Base-by-base conservation (phyloP, 192 early-diverging fungal genomes). In the Endogone sp. region DNA sequence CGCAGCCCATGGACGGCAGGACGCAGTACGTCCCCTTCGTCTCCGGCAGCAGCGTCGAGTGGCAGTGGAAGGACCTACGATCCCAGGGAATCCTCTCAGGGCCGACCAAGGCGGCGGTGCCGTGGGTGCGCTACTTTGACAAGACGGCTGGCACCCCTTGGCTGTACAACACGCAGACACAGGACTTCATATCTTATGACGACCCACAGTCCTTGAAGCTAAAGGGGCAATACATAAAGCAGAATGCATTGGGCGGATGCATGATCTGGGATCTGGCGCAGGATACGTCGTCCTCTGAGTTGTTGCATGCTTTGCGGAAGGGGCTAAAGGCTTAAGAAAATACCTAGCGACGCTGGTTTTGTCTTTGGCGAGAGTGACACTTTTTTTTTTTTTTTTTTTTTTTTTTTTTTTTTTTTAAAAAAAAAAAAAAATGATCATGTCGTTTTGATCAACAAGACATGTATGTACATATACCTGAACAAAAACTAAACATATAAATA, bases 111-210 rank as follows among this genome's bases (percentile, higher is more conserved):
- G 86, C 90, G 2, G 67, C 68, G 8, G 64, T 81, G 1, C 85
- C 83, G 3, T 94, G 90, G 90, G 64, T 85, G 0, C 80, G 86
- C 24, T 75, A 84, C 63, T 91, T 85, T 82, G 90, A 93, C 55
- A 32, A 75, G 3, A 76, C 73, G 4, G 84, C 84, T 1, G 70
- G 83, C 25, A 91, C 91, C 0, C 92, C 93, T 11, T 92, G 90
- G 89, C 54, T 94, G 49, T 92, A 85, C 76, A 90, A 90, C 63
- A 71, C 75, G 2, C 64, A 69, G 1, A 89, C 80, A 2, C 81
- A 67, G 28, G 71, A 76, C 28, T 90, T 88, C 71, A 84, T 93
- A 54, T 89, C 90, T 0, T 93, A 92, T 70, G 89, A 92, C 71
- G 88, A 91, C 62, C 79, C 81, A 44, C 56, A 76, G 21, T 88